Evolutionary conservation across 129 eudicot species (phyloP).

Genomic region (Oenanthe sinensis): DNA sequence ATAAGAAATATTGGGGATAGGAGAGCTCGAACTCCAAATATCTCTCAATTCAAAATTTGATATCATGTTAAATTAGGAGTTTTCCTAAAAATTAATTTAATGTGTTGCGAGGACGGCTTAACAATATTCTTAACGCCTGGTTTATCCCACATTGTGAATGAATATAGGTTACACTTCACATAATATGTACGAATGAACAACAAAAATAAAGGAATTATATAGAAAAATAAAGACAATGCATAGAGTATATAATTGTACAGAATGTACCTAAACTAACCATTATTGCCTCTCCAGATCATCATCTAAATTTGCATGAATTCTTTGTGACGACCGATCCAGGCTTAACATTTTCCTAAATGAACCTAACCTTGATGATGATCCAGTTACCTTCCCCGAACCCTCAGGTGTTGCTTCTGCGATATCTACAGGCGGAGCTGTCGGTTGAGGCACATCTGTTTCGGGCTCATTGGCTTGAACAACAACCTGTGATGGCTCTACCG

Average conservation of each 20-base stretch:
- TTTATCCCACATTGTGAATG: too few species aligned
- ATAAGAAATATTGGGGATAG: too few species aligned
- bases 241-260: not conserved
- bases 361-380: constrained; percentile 33
- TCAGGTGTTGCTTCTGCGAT: constrained; percentile 28
- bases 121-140: too few species aligned
- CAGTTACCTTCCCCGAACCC: constrained; percentile 24
- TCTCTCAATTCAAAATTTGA: too few species aligned
- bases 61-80: too few species aligned
- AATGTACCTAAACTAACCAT: constrained; percentile 5
- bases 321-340: constrained; percentile 37
- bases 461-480: constrained; percentile 36
- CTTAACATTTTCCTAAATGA: constrained; percentile 59
- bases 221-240: not conserved
- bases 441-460: constrained; percentile 4
- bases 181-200: not conserved
- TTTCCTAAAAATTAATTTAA: too few species aligned
- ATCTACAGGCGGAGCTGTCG: constrained; percentile 42
- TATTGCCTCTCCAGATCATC: constrained; percentile 63
- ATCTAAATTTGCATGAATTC: constrained; percentile 27
- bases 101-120: too few species aligned
- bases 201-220: not conserved
- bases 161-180: not conserved
- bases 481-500: constrained; percentile 30
- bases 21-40: too few species aligned